phyloP scores from a whole-genome alignment of 306 rosid species.

The Crataegus laevigata region DNA sequence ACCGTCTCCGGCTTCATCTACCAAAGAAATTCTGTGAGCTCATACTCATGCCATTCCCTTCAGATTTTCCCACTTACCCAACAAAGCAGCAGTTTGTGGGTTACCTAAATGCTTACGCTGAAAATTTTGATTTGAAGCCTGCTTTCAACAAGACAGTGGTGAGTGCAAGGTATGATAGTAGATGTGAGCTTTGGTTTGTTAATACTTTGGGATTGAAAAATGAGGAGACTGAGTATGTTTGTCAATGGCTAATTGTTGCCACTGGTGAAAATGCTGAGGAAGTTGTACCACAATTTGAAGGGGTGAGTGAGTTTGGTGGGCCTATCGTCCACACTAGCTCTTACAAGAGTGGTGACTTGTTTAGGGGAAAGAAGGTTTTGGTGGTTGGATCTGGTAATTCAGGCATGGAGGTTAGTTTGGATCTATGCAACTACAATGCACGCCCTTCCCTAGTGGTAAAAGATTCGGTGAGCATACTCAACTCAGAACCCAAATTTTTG shows the following conservation, averaged over 20 bases:
- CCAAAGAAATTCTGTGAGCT: constrained; percentile 84
- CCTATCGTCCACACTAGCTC: constrained; percentile 54
- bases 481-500: not conserved
- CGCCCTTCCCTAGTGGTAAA: constrained; percentile 71
- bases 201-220: constrained; percentile 25
- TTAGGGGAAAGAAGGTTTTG: constrained; percentile 64
- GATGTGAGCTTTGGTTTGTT: constrained; percentile 45
- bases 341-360: constrained; percentile 63
- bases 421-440: constrained; percentile 78
- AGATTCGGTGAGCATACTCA: constrained; percentile 52
- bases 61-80: constrained; percentile 69
- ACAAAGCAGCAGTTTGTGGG: constrained; percentile 66
- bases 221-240: constrained; percentile 37
- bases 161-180: constrained; percentile 46
- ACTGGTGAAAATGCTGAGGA: constrained; percentile 87
- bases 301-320: constrained; percentile 53
- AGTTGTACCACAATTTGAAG: constrained; percentile 57
- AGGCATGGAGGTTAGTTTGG: constrained; percentile 92
- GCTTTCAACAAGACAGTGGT: constrained; percentile 41
- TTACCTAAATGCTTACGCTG: constrained; percentile 51
- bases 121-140: constrained; percentile 47
- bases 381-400: constrained; percentile 97
- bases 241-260: constrained; percentile 72
- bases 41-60: constrained; percentile 74
- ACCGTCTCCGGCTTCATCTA: constrained; percentile 86